A percentile compares a stretch with the other conserved stretches of the same genome.
These are phyloP conservation scores for Pseudogymnoascus verrucosus DNA, from an alignment of 2,329 filamentous ascomycete species.

Conservation along the genomic window DNA sequence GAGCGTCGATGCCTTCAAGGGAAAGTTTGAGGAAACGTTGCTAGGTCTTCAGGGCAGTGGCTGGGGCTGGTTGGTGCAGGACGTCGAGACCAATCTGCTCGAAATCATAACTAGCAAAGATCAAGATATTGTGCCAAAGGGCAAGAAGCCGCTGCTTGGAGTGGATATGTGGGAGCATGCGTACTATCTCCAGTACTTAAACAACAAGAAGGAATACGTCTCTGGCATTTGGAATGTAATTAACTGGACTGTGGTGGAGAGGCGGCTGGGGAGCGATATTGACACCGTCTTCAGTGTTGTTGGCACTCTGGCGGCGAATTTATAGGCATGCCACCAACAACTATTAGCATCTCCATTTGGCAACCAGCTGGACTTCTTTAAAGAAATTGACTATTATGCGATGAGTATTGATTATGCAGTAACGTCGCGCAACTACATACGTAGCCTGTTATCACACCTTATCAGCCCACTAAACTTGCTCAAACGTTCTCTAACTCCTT, in stretches of 20 bases:
- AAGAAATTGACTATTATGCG: background rate
- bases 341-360: background rate
- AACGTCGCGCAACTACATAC: background rate
- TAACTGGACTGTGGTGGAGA: conserved; percentile 66
- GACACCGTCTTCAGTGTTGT: conserved; percentile 27
- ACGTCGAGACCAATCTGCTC: conserved; percentile 48
- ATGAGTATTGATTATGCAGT: background rate
- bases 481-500: background rate
- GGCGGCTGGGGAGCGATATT: conserved; percentile 45
- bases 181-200: conserved; percentile 79
- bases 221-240: conserved; percentile 72
- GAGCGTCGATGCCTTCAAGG: conserved; percentile 56
- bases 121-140: conserved; percentile 65
- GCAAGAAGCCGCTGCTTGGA: conserved; percentile 63
- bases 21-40: conserved; percentile 56
- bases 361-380: background rate
- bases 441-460: background rate
- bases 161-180: conserved; percentile 94
- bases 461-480: background rate
- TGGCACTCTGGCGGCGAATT: conserved; percentile 2
- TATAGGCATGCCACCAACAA: background rate
- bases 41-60: conserved; percentile 73
- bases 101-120: conserved; percentile 77
- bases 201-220: conserved; percentile 67
- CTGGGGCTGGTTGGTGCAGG: conserved; percentile 79